Base-by-base conservation (phyloP, 495 filamentous ascomycete species). In the Hypomontagnella submonticulosa region DNA sequence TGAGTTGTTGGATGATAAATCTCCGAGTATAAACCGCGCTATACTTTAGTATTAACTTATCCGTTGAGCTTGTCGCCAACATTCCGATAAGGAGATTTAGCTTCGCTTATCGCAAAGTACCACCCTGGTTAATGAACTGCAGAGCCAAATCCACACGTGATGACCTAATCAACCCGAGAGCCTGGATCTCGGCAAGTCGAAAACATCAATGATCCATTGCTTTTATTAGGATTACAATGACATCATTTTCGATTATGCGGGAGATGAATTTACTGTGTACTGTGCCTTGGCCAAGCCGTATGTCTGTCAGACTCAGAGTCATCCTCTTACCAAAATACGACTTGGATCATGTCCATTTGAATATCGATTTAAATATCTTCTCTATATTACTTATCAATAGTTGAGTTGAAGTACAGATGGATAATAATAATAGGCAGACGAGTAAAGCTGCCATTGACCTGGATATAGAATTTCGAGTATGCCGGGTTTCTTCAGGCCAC, bases 191-290 rank as follows among this genome's bases (percentile, higher is more conserved):
- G 53, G 40, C 38, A 49, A 20, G 32, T 46, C 8, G 15, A 37
- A 7, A 2, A 33, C 11, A 52, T 53, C n/a, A n/a, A n/a, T n/a
- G n/a, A n/a, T n/a, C n/a, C n/a, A n/a, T n/a, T n/a, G 54, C 54
- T 59, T 43, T 63, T 59, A 68, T 56, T 56, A 62, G 65, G 32
- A 60, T 59, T 50, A 49, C n/a, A 10, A 63, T 68, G 65, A 68
- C 65, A 68, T 68, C 65, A 63, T 23, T 54, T 63, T 60, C 53
- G 12, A 43, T 52, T 63, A 67, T 3, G 18, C 34, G 34, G 18
- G 34, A 62, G 33, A 51, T 52, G 47, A 43, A 43, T 3, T 50
- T 52, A 41, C 12, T 60, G 57, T 27, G 9, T 36, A 47, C 20
- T 30, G 30, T 50, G 30, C 9, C 16, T 19, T 50, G 47, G 23